Conservation (phyloP, 75 land plant genomes). For the Pinus taeda region DNA sequence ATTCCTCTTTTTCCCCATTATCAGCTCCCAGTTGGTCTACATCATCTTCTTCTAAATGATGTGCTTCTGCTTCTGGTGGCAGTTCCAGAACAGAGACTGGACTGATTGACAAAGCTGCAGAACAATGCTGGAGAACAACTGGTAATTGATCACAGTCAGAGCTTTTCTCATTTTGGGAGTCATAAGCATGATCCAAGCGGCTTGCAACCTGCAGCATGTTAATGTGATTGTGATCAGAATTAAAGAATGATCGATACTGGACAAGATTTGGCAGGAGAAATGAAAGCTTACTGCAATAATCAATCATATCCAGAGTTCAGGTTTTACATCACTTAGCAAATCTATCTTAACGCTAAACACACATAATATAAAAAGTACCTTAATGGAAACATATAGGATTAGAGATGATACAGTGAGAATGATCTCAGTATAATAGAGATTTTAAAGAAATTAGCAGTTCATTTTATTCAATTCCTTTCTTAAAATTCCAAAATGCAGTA, state of each 20-base stretch:
- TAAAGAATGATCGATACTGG: not conserved
- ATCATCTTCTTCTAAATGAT: not conserved
- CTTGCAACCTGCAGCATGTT: not conserved
- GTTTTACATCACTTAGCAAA: too few species aligned
- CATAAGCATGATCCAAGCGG: not conserved
- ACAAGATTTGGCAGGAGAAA: not conserved
- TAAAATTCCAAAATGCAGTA: too few species aligned
- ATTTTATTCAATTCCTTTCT: too few species aligned
- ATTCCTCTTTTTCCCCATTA: not conserved
- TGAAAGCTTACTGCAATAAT: too few species aligned
- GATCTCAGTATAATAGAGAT: too few species aligned
- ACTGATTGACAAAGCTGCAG: not conserved
- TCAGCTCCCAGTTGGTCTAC: not conserved
- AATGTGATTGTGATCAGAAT: not conserved
- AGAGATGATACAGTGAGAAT: too few species aligned
- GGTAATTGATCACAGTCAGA: not conserved
- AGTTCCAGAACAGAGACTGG: not conserved
- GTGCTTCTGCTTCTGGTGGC: constrained; percentile 5
- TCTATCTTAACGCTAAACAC: too few species aligned
- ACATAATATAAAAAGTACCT: too few species aligned
- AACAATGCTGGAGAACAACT: not conserved
- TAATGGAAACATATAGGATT: too few species aligned
- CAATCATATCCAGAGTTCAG: too few species aligned
- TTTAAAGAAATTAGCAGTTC: too few species aligned
- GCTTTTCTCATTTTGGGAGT: not conserved